Evolutionary conservation across 2,329 filamentous ascomycete genomes (phyloP), one percentile per base, ranked within the genome.

Genomic region (Aureobasidium uvarum): DNA sequence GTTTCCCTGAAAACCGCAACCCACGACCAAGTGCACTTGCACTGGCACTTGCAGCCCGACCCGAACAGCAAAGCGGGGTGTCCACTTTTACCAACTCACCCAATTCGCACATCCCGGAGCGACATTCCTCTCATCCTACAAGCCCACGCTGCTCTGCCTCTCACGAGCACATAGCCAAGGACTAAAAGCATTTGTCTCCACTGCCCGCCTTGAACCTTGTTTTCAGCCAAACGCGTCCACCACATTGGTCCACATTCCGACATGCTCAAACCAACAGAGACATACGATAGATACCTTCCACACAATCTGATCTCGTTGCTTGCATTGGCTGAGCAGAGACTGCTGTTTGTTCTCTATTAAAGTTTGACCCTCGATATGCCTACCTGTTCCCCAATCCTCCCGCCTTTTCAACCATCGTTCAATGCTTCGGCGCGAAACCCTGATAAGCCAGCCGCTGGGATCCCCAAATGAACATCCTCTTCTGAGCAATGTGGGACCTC

Each of bases 131-230:
- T 36, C 10, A 36, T 54, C n/a, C 23, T 41, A 8, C 36, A 10
- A 43, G 23, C n/a, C 13, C 52, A 55, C 52, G 52, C 52, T 20
- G 20, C 50, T 41, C 38, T 41, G 16, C 20, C 43, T 46, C 20
- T 25, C 52, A 16, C 20, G 20, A 20, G 2, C 52, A 56, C 8
- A 36, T 13, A 13, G 52, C 52, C 52, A 56, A 56, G 36, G 20
- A 43, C 38, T n/a, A 41, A 31, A 31, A 55, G 36, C 55, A 59
- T 59, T 59, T 16, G 41, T 59, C 55, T 45, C 55, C 55, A 59
- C 55, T 33, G 55, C n/a, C 55, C 25, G 56, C 56, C 43, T 48
- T 50, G 43, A 60, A 60, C 56, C 45, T 50, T 60, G 18, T 60
- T 60, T 50, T 18, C 18, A 16, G 25, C 6, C 39, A n/a, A 43